Conservation (phyloP, 2,329 filamentous ascomycete genomes). For the Hansfordia pulvinata region DNA sequence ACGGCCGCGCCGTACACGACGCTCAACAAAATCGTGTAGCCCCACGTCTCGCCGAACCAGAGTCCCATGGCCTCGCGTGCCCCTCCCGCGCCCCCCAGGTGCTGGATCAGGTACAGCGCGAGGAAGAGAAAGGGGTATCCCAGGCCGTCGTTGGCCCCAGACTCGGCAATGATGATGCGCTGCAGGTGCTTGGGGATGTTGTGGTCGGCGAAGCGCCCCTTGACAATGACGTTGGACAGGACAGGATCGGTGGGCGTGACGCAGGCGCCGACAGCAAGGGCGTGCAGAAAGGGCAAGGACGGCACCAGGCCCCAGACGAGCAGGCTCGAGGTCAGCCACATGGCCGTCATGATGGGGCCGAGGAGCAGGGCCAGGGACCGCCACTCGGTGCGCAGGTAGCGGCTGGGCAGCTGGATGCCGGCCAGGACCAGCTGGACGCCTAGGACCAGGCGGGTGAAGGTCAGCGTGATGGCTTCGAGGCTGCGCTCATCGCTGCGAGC, state of each 20-base stretch:
- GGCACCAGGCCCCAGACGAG: constrained; percentile 68
- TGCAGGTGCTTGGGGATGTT: constrained; percentile 75
- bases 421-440: constrained; percentile 84
- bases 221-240: constrained; percentile 78
- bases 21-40: constrained; percentile 69
- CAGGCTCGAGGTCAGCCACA: constrained; percentile 77
- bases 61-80: constrained; percentile 54
- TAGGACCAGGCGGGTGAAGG: constrained; percentile 76
- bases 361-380: constrained; percentile 60
- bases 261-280: constrained; percentile 69
- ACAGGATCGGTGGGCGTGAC: constrained; percentile 90
- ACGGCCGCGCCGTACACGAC: constrained; percentile 63
- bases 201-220: constrained; percentile 84
- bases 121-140: constrained; percentile 85
- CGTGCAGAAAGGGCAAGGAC: constrained; percentile 58
- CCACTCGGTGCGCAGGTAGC: constrained; percentile 71
- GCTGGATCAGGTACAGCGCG: constrained; percentile 72
- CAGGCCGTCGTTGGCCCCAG: constrained; percentile 77
- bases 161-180: constrained; percentile 69
- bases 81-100: constrained; percentile 47
- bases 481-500: constrained; percentile 40
- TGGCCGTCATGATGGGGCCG: constrained; percentile 70
- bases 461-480: constrained; percentile 62
- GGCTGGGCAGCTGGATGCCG: constrained; percentile 74
- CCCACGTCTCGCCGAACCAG: constrained; percentile 81